phyloP scores from a whole-genome alignment of 192 early-diverging fungal genomes.

The Chytriomyces confervae region DNA sequence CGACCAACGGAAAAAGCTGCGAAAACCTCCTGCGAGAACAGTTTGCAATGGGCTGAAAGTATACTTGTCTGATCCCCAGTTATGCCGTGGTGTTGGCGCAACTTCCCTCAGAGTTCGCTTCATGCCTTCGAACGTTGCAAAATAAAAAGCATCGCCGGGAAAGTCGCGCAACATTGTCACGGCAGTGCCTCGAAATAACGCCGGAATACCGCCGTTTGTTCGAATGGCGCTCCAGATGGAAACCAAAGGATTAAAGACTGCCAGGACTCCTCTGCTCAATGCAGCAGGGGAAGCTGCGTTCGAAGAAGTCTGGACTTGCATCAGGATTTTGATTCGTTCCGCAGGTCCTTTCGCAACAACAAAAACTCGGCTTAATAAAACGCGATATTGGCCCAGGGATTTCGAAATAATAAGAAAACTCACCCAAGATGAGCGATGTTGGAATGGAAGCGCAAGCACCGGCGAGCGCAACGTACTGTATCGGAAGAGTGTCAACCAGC shows the following conservation, averaged over 20 bases:
- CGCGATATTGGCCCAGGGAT: not conserved
- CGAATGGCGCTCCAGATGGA: conserved; percentile 43
- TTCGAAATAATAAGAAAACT: not conserved
- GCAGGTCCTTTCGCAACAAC: conserved; percentile 76
- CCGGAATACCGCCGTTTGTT: conserved; percentile 76
- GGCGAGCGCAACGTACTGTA: conserved; percentile 60
- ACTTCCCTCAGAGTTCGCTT: conserved; percentile 41
- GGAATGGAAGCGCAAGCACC: conserved; percentile 91
- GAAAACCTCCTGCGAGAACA: conserved; percentile 83
- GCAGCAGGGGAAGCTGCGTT: not conserved
- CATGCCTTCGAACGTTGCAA: conserved; percentile 87
- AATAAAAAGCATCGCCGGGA: conserved; percentile 89
- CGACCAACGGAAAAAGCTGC: not conserved
- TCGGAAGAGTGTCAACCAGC: conserved; percentile 63
- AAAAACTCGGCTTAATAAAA: not conserved
- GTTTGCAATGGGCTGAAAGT: conserved; percentile 74
- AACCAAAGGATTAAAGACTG: conserved; percentile 7
- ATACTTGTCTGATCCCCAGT: conserved; percentile 53
- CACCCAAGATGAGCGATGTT: conserved; percentile 72
- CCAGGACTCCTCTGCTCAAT: not conserved
- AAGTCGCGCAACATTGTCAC: conserved; percentile 89
- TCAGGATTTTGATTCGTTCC: conserved; percentile 91
- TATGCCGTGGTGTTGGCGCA: not conserved
- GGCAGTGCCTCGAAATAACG: conserved; percentile 87
- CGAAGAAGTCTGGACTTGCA: conserved; percentile 66